A percentile compares a stretch with the other conserved stretches of the same genome.
Conservation (phyloP, 2,329 filamentous ascomycete species). For the Scedosporium aurantiacum region DNA sequence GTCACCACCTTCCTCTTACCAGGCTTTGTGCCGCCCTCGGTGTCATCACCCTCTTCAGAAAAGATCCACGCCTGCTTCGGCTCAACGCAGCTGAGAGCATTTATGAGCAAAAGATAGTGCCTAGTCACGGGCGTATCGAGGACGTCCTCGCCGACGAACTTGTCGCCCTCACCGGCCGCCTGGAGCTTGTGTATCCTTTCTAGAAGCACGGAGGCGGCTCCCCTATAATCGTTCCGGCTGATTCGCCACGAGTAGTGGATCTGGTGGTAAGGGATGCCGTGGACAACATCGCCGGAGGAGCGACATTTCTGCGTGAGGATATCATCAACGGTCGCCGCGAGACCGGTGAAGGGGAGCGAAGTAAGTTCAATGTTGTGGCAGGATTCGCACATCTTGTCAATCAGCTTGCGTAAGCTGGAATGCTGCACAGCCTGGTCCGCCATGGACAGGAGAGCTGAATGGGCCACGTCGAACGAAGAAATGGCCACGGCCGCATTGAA, state of each 20-base stretch:
- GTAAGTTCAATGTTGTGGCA: constrained; percentile 57
- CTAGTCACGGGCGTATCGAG: constrained; percentile 56
- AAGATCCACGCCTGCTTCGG: constrained; percentile 72
- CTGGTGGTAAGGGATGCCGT: constrained; percentile 66
- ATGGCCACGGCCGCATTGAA: constrained; percentile 75
- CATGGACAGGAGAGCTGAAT: constrained; percentile 65
- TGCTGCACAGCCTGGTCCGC: constrained; percentile 60
- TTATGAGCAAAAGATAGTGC: constrained; percentile 85
- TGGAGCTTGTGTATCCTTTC: constrained; percentile 54
- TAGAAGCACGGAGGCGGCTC: constrained; percentile 52
- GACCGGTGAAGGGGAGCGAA: constrained; percentile 64
- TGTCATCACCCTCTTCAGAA: constrained; percentile 27
- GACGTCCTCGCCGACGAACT: constrained; percentile 40
- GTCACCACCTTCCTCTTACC: constrained; percentile 69
- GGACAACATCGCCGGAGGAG: constrained; percentile 52
- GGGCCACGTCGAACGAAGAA: constrained; percentile 71
- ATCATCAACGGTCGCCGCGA: constrained; percentile 69
- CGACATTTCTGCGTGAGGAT: constrained; percentile 64
- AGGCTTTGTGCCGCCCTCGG: constrained; percentile 8
- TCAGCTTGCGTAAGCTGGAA: constrained; percentile 58
- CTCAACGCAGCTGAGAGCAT: constrained; percentile 77
- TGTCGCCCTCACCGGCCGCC: constrained; percentile 47
- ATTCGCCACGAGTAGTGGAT: constrained; percentile 89
- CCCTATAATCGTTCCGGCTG: constrained; percentile 74
- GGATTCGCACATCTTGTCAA: constrained; percentile 59